phyloP scores from a whole-genome alignment of 2,329 filamentous ascomycete genomes.

The Neofusicoccum ribis region DNA sequence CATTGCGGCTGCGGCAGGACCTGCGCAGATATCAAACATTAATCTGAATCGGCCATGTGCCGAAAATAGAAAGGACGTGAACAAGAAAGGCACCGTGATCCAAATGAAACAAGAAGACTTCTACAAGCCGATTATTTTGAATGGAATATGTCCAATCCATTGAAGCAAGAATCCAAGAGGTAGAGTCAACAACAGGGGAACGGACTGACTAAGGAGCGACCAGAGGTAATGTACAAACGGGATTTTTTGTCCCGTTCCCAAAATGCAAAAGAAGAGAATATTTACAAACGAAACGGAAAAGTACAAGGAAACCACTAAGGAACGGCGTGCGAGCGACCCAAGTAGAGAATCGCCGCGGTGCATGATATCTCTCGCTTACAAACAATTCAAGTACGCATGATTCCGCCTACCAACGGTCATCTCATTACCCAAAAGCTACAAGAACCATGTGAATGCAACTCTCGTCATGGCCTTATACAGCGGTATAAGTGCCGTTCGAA shows the following conservation, averaged over 20 bases:
- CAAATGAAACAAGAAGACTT: no score
- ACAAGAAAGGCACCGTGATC: no score
- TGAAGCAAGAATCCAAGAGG: not conserved
- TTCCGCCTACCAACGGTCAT: slow-evolving; percentile 2
- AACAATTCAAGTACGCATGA: not conserved
- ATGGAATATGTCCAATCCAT: no score
- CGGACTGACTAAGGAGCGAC: slow-evolving; percentile 1
- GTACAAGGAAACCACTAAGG: not conserved
- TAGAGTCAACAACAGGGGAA: not conserved
- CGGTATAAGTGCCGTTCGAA: slow-evolving; percentile 36
- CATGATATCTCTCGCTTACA: slow-evolving; percentile 14
- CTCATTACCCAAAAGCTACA: slow-evolving; percentile 13
- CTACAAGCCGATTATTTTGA: no score
- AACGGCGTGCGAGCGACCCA: not conserved
- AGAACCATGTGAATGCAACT: not conserved
- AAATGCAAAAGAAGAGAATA: not conserved
- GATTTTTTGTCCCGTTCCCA: not conserved
- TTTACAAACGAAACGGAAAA: slow-evolving; percentile 9
- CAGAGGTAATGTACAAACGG: slow-evolving; percentile 8
- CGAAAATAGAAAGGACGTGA: no score
- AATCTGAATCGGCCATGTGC: no score
- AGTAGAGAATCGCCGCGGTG: not conserved
- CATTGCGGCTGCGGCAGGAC: no score
- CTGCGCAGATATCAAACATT: no score
- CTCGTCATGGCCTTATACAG: slow-evolving; percentile 6